These are phyloP conservation scores for Sarocladiaceae sp. DNA, from an alignment of 2,329 filamentous ascomycete genomes.

Conservation along the genomic window DNA sequence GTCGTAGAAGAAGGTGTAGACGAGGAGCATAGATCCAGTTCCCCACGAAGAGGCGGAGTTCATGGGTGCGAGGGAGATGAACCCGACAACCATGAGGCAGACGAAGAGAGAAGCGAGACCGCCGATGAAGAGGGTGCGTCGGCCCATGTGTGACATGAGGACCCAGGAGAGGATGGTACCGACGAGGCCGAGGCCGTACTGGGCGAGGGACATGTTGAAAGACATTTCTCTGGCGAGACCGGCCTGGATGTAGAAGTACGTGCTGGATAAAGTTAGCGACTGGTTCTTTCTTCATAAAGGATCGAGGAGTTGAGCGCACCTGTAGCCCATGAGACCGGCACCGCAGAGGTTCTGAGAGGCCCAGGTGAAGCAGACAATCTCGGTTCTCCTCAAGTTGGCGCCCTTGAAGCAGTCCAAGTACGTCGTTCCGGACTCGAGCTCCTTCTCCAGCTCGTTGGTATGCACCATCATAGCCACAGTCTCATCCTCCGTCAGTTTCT, in stretches of 20 bases:
- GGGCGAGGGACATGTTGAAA: conserved; percentile 30
- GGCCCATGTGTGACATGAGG: conserved; percentile 29
- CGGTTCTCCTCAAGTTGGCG: background rate
- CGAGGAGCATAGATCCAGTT: conserved; percentile 30
- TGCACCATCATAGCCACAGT: conserved; percentile 16
- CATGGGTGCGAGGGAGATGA: conserved; percentile 26
- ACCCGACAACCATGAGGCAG: conserved; percentile 31
- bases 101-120: conserved; percentile 27
- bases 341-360: conserved; percentile 29
- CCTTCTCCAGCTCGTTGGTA: conserved; percentile 7
- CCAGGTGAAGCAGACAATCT: conserved; percentile 30
- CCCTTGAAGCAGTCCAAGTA: background rate
- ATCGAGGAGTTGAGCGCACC: background rate
- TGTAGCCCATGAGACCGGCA: conserved; percentile 14
- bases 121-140: conserved; percentile 30
- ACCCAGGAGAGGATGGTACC: conserved; percentile 33
- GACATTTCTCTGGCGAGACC: conserved; percentile 19
- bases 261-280: background rate
- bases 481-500: conserved; percentile 3
- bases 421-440: background rate
- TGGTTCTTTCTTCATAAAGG: background rate
- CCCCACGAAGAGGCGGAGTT: conserved; percentile 28
- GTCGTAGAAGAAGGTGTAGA: conserved; percentile 38
- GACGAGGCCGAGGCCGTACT: conserved; percentile 30
- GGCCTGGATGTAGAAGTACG: conserved; percentile 21